Base-by-base conservation (phyloP, 345 rosid species). In the Draba incana region DNA sequence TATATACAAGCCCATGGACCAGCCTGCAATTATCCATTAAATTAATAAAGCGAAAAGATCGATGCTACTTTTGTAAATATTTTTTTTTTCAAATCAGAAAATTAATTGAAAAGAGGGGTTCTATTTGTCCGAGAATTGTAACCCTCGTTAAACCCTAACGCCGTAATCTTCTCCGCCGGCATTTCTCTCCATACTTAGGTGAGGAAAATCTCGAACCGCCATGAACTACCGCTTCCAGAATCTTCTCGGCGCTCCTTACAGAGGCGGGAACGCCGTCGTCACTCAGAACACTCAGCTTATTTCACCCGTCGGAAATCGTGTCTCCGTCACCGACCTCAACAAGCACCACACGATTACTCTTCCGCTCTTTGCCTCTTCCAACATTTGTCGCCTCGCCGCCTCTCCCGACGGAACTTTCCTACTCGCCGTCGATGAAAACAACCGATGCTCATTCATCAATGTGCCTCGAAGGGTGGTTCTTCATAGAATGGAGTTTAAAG, bases 191-290 rank as follows among this genome's bases (percentile, higher is more conserved):
- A 30, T 62, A 62, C 2, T 59, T 58, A 55, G 69, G 62, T 15
- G 52, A n/a, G 28, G 52, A 37, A 37, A 20, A 20, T 20, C 20
- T 41, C 62, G 64, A 31, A 68, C 65, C 79, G 49, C 54, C 50
- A 94, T 94, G 99, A 85, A 91, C 77, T 91, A 86, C 76, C 81
- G 86, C 15, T 92, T 94, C 71, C 96, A 87, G 35, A 91, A 94
- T 62, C 87, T 91, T 64, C 80, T 91, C 0, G 97, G 96, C 35
- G 97, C 97, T 10, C 95, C 99, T 6, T 94, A 89, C 80, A 75
- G 96, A 31, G 98, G 99, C 63, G 98, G 99, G 43, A 82, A 91
- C 64, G 93, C 84, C 53, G 71, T 85, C 14, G 23, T 94, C 24
- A 75, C 83, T 2, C 84, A 84, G 38, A 86, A 85, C 69, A 83